Evolutionary conservation across 2,329 filamentous ascomycete species (phyloP).

Genomic region (Cryphonectria carpinicola): DNA sequence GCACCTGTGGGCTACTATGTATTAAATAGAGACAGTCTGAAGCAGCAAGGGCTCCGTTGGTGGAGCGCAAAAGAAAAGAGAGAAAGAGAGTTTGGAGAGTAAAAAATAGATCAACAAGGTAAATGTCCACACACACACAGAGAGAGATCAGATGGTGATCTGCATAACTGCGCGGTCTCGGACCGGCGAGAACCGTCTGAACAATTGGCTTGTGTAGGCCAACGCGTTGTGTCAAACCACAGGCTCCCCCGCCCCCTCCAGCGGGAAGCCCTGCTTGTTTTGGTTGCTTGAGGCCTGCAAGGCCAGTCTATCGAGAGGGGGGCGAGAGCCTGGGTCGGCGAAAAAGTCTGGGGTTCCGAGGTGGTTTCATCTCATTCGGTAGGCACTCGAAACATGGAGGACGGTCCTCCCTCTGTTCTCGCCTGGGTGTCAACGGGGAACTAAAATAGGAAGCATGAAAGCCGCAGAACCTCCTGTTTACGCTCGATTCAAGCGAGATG

Average conservation of each 20-base stretch:
- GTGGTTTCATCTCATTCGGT: conserved; percentile 5
- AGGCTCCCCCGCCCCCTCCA: neutral
- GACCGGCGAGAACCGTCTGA: neutral
- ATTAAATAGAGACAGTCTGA: neutral
- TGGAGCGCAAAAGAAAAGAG: neutral
- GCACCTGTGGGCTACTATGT: neutral
- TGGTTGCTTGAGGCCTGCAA: neutral
- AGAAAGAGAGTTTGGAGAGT: neutral
- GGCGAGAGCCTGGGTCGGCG: neutral
- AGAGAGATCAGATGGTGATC: neutral
- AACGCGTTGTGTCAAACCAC: neutral
- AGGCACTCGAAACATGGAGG: conserved; percentile 5
- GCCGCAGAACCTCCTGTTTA: neutral
- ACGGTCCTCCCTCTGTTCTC: neutral
- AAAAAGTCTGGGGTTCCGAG: neutral
- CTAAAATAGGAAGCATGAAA: neutral
- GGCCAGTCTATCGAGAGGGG: neutral
- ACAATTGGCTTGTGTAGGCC: neutral
- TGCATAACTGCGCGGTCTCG: neutral
- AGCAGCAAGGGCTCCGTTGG: neutral
- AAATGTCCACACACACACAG: neutral
- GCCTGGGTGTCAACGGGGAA: neutral
- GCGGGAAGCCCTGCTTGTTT: neutral
- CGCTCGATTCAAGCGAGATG: neutral
- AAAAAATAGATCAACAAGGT: neutral